Conservation (phyloP, 2,329 filamentous ascomycete genomes). For the Trichoderma sp. region DNA sequence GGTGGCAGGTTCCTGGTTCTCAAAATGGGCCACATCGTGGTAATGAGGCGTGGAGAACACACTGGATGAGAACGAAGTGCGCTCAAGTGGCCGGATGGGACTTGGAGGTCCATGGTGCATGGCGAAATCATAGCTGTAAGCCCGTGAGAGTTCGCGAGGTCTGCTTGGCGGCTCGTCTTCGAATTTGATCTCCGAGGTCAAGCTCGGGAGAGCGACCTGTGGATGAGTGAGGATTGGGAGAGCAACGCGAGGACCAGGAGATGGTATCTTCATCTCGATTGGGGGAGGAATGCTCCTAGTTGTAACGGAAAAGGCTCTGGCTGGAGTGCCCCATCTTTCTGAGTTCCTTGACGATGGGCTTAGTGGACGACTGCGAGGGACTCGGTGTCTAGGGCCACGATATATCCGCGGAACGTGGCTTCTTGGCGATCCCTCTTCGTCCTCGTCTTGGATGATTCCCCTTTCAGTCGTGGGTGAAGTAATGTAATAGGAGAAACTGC, state of each 20-base stretch:
- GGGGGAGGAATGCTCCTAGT: constrained; percentile 34
- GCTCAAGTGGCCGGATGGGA: constrained; percentile 46
- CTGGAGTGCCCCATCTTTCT: constrained; percentile 41
- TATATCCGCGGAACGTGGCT: constrained; percentile 53
- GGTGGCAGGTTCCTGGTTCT: constrained; percentile 45
- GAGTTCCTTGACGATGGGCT: constrained; percentile 26
- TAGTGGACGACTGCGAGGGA: constrained; percentile 4
- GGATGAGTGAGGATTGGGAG: constrained; percentile 36
- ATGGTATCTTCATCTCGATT: constrained; percentile 39
- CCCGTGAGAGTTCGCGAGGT: not conserved
- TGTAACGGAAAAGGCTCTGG: not conserved
- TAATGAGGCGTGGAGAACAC: constrained; percentile 44
- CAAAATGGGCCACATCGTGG: constrained; percentile 47
- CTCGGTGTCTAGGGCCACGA: constrained; percentile 38
- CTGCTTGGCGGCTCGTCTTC: constrained; percentile 37
- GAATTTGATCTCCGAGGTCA: constrained; percentile 42
- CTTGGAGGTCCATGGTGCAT: constrained; percentile 49
- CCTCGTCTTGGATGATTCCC: constrained; percentile 47
- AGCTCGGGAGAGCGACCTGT: constrained; percentile 42
- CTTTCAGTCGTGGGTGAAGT: constrained; percentile 54
- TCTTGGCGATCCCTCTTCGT: constrained; percentile 43
- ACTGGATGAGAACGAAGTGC: constrained; percentile 46
- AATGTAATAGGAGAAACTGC: constrained; percentile 43
- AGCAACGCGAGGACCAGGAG: constrained; percentile 40
- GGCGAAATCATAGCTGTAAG: constrained; percentile 38